Conservation (phyloP, 257 asterid genomes). For the Scutellaria barbata region DNA sequence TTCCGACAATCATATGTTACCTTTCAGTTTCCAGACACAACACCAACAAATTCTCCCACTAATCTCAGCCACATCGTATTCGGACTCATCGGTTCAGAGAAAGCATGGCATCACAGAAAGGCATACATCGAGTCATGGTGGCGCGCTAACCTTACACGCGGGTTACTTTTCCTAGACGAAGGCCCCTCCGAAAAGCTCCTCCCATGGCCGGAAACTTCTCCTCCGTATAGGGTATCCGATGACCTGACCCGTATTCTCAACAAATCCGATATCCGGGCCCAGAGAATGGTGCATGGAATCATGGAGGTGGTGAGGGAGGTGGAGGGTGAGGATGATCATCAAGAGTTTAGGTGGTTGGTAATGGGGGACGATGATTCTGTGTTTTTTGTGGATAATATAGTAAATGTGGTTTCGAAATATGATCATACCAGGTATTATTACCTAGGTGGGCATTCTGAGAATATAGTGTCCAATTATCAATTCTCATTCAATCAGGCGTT, state of each 20-base stretch:
- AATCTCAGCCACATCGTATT: slow-evolving; percentile 54
- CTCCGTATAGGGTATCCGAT: slow-evolving; percentile 55
- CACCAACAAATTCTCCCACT: slow-evolving; percentile 23
- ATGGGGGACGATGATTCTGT: slow-evolving; percentile 87
- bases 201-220: slow-evolving; percentile 66
- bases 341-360: slow-evolving; percentile 50
- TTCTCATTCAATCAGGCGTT: slow-evolving; percentile 64
- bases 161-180: slow-evolving; percentile 52
- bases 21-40: slow-evolving; percentile 25
- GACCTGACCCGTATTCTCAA: slow-evolving; percentile 37
- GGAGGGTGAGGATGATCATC: slow-evolving; percentile 10
- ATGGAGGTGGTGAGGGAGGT: slow-evolving; percentile 57
- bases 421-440: slow-evolving; percentile 58
- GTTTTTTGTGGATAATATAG: slow-evolving; percentile 62
- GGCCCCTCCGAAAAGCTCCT: slow-evolving; percentile 46
- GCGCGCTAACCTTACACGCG: slow-evolving; percentile 60
- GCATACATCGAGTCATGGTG: slow-evolving; percentile 73
- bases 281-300: slow-evolving; percentile 59
- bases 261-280: slow-evolving; percentile 35
- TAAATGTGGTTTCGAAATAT: slow-evolving; percentile 47
- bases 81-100: slow-evolving; percentile 61
- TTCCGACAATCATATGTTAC: not conserved
- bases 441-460: slow-evolving; percentile 60
- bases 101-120: slow-evolving; percentile 53
- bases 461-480: slow-evolving; percentile 47